Evolutionary conservation across 345 rosid genomes (phyloP), one percentile per base, ranked within the genome.

Genomic region (Salix dunnii): DNA sequence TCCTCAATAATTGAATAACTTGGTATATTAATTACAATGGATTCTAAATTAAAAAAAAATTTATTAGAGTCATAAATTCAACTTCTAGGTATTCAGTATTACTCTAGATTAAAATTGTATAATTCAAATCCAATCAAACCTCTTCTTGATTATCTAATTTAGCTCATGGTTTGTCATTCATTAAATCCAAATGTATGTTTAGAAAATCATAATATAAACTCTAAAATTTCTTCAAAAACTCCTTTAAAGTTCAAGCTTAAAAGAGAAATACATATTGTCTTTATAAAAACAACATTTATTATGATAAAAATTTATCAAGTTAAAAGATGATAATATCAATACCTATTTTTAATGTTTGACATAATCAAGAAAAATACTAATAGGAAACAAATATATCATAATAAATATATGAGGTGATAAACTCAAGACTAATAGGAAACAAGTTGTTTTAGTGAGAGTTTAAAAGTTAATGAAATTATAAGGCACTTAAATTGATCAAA

Each of bases 241-340:
- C 30, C 30, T 28, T 6, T 36, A 13, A 67, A 67, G 5, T 67
- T 67, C 1, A 67, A 14, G 10, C 71, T 38, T 9, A 38, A 5
- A 20, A 18, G 49, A 67, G 7, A 67, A 67, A 36, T 38, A 31
- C 65, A 71, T 20, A 7, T 17, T 16, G 5, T 71, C 11, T n/a
- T 71, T 12, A 71, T 31, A 63, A 33, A 71, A 71, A 71, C 74
- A 3, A 53, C 46, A 71, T 71, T 28, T 20, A 71, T 30, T 17
- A 13, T 70, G 1, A 70, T 18, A 48, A 70, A 28, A 25, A 70
- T 70, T 12, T 6, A 5, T n/a, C 20, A 7, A 51, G 31, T 51
- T 20, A 10, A 20, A 31, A 46, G 46, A 71, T 53, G 64, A 71
- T 48, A 70, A 70, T 60, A 48, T 6, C 6, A 0, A 13, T 16